Conservation (phyloP, 371 early-diverging fungal species). For the Mucor saturninus region DNA sequence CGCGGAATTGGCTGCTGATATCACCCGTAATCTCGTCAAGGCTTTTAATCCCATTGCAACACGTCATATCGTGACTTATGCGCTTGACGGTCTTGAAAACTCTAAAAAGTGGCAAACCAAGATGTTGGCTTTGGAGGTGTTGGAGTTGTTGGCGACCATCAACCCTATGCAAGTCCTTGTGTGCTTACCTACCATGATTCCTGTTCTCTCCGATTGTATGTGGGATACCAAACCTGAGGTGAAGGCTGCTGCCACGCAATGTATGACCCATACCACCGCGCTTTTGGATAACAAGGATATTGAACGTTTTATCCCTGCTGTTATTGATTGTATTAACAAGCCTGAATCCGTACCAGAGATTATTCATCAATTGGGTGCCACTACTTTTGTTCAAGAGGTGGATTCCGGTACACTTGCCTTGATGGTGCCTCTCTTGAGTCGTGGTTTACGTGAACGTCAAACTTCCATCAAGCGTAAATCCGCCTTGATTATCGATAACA, state of each 20-base stretch:
- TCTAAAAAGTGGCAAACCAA: conserved; percentile 82
- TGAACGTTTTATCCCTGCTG: conserved; percentile 63
- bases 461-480: conserved; percentile 78
- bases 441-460: conserved; percentile 72
- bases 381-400: conserved; percentile 80
- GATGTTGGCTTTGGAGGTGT: conserved; percentile 60
- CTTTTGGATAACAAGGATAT: conserved; percentile 40
- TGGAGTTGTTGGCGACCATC: conserved; percentile 56
- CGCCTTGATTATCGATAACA: conserved; percentile 85
- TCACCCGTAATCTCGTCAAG: conserved; percentile 59
- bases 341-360: conserved; percentile 69
- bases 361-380: conserved; percentile 68
- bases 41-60: conserved; percentile 62
- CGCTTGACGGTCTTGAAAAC: conserved; percentile 64
- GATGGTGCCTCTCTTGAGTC: conserved; percentile 77
- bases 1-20: conserved; percentile 60
- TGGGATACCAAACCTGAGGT: conserved; percentile 78
- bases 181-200: conserved; percentile 70
- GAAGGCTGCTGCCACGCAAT: conserved; percentile 52
- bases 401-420: conserved; percentile 81
- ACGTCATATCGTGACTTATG: conserved; percentile 56
- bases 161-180: conserved; percentile 66
- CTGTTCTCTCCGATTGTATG: conserved; percentile 74
- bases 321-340: conserved; percentile 66
- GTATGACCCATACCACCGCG: conserved; percentile 54